phyloP scores from a whole-genome alignment of 2,329 filamentous ascomycete species.

The Calonectria hongkongensis region DNA sequence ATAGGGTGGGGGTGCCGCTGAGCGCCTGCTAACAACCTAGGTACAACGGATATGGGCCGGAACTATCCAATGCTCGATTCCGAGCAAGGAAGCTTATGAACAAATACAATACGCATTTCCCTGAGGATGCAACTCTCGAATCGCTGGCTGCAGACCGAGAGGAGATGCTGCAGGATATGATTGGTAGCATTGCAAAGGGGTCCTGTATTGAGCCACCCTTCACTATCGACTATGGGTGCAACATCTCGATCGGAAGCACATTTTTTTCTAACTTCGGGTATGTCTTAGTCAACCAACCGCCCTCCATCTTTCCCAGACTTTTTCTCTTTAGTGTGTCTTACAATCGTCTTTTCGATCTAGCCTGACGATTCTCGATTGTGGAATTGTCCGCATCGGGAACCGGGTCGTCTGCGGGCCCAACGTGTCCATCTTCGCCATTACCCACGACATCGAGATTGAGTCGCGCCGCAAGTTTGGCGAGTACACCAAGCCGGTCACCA shows the following conservation, averaged over 20 bases:
- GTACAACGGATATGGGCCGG: constrained; percentile 70
- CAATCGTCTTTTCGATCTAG: constrained; percentile 47
- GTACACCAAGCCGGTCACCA: constrained; percentile 66
- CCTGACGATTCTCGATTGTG: constrained; percentile 82
- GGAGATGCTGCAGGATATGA: constrained; percentile 67
- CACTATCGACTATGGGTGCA: constrained; percentile 79
- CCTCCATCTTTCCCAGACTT: constrained; percentile 69
- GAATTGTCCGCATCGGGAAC: constrained; percentile 79
- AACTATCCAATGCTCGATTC: constrained; percentile 71
- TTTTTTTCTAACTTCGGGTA: constrained; percentile 75
- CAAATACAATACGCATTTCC: constrained; percentile 76
- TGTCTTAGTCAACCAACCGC: constrained; percentile 69
- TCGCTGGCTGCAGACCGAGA: constrained; percentile 63
- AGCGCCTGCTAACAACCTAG: constrained; percentile 55
- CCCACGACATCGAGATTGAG: constrained; percentile 79
- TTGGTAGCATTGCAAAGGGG: constrained; percentile 70
- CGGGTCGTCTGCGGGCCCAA: constrained; percentile 82
- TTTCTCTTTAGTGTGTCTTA: background rate
- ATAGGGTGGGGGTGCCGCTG: background rate
- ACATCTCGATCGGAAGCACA: constrained; percentile 74
- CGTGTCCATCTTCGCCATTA: constrained; percentile 81
- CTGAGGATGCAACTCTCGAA: constrained; percentile 66
- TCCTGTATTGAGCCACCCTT: constrained; percentile 77
- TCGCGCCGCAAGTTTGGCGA: constrained; percentile 66
- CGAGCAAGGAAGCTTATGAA: constrained; percentile 73